Evolutionary conservation across 2,329 filamentous ascomycete genomes (phyloP), one percentile per base, ranked within the genome.

Genomic region (Ramularia endophylla): DNA sequence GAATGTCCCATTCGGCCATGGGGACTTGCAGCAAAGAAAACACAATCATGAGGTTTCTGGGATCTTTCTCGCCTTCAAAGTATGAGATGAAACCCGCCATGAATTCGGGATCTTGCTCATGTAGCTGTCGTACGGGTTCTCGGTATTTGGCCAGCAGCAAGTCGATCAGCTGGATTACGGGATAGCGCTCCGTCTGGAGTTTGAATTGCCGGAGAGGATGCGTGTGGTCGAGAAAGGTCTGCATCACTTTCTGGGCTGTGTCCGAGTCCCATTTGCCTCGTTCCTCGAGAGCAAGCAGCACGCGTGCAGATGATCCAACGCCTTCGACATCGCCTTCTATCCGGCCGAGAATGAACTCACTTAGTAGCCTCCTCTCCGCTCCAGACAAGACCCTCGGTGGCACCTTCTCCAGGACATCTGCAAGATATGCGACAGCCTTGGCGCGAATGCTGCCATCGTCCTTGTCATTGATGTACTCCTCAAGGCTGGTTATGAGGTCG

Each of bases 1-100:
- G 69, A 44, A 83, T 75, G 50, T 78, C 74, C 78, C 81, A 84
- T 58, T 84, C 80, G 5, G 80, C 70, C 72, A 83, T 81, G 2
- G 82, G 70, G 11, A 82, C 80, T 53, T 74, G 77, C 19, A 83
- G 59, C 44, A 83, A 74, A 0, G 80, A 83, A 54, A 84, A 84
- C 2, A 83, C 75, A 36, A 84, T 69, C 81, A 84, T 84, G 19
- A 84, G 63, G 54, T 84, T 84, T 19, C 81, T 70, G 0, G 80
- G 80, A 50, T 84, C 80, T 54, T 83, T 83, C 59, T 84, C 80
- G 42, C 80, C 80, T 12, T 77, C 76, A 54, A 84, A 80, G 47
- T 83, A 74, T 41, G 80, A 71, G 38, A 80, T 76, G 49, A 82
- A 77, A 3, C 73, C 75, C 3, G 76, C 65, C 40, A 83, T 63